Evolutionary conservation across 371 early-diverging fungal genomes (phyloP), one percentile per base, ranked within the genome.

Genomic region (Syncephalastrum racemosum): DNA sequence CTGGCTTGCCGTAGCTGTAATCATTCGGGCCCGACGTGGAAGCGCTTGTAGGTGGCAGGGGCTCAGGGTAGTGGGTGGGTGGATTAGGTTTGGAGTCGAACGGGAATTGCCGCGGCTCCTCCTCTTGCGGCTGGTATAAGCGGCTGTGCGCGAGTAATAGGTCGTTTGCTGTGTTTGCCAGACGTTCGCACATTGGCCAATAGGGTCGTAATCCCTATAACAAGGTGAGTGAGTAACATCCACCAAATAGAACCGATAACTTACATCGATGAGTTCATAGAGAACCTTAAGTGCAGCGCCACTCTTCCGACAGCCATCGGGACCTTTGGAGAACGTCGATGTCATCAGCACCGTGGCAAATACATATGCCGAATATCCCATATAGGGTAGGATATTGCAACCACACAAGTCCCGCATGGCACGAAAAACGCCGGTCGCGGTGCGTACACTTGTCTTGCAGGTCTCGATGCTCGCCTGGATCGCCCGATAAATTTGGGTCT

Each of bases 281-380:
- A 78, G 39, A 12, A 63, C 62, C 13, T 63, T 50, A 16, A 78
- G 42, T 23, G 66, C 62, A 16, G 59, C 49, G 15, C 64, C 64
- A 49, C 78, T 72, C 36, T 59, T 78, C 24, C 56, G 51, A 50
- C 67, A 74, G 4, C 65, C 59, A 2, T 49, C 64, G 2, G 57
- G 64, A 16, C 70, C 73, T 4, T 70, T 70, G 14, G 78, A 68
- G 45, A 74, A 72, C 4, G 68, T 60, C 3, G 67, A 70, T 13
- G 78, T 78, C 78, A 78, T 78, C 22, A 78, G 58, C 12, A 72
- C 68, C 2, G 78, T 74, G 8, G 74, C 70, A 40, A 78, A 74
- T 4, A 74, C 72, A 39, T 78, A 78, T 8, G 78, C 73, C 8
- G 75, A 68, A 19, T 78, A 78, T 0, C 75, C 72, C 70, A 78